Conservation (phyloP, 2,329 filamentous ascomycete species). For the Cladosporium sp. region DNA sequence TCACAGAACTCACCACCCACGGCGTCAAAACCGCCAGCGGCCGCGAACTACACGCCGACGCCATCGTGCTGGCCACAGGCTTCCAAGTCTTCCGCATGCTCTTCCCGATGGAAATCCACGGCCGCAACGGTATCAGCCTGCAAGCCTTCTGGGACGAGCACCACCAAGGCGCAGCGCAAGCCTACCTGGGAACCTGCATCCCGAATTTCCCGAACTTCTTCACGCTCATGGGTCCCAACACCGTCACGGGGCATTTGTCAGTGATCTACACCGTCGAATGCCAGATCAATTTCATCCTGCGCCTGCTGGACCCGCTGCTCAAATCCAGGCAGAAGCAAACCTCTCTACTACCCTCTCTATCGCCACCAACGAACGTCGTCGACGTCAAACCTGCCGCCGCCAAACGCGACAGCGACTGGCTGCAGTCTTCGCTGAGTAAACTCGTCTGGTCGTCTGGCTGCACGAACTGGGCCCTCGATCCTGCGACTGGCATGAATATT, state of each 20-base stretch:
- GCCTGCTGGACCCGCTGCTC: constrained; percentile 44
- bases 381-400: constrained; percentile 33
- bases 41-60: constrained; percentile 30
- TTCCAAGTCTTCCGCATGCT: constrained; percentile 44
- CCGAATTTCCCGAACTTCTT: constrained; percentile 39
- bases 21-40: constrained; percentile 34
- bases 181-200: constrained; percentile 34
- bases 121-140: constrained; percentile 39
- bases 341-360: constrained; percentile 31
- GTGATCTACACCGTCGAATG: constrained; percentile 33
- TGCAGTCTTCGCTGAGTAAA: constrained; percentile 46
- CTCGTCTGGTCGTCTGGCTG: constrained; percentile 56
- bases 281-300: constrained; percentile 34
- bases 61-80: constrained; percentile 49
- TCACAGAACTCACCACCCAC: constrained; percentile 42
- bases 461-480: constrained; percentile 55
- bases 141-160: constrained; percentile 33
- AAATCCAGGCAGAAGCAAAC: constrained; percentile 33
- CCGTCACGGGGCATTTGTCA: constrained; percentile 31
- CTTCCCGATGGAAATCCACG: constrained; percentile 43
- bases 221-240: constrained; percentile 32
- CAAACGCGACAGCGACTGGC: constrained; percentile 40
- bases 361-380: constrained; percentile 34
- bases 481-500: constrained; percentile 50
- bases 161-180: constrained; percentile 32